Percentiles rank a stretch among this genome's conserved stretches.
Conservation (phyloP, 75 land plant genomes). For the Azolla pinnata region DNA sequence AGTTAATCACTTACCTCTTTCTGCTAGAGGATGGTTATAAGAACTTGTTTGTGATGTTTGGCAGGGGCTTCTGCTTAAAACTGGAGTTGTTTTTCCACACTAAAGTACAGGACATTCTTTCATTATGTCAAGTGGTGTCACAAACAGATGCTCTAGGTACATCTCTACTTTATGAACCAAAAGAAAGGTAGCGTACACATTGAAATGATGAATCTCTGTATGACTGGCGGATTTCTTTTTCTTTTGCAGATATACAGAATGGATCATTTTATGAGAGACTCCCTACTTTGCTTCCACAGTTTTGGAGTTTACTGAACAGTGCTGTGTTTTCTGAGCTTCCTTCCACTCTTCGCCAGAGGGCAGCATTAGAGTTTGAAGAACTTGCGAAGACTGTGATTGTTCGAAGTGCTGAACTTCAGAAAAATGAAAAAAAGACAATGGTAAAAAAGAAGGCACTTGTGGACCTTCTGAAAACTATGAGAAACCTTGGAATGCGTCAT, state of each 20-base stretch:
- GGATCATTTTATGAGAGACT: slow-evolving; percentile 1
- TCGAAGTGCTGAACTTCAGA: slow-evolving; percentile 41
- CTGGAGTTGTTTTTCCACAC: not conserved
- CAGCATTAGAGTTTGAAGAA: slow-evolving; percentile 28
- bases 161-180: not conserved
- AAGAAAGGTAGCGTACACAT: not conserved
- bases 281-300: slow-evolving; percentile 12
- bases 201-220: no score
- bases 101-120: not conserved
- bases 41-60: not conserved
- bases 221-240: not conserved
- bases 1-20: not conserved
- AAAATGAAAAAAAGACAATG: slow-evolving; percentile 31
- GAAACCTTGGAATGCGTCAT: slow-evolving; percentile 54
- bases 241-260: slow-evolving; percentile 2
- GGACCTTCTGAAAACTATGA: slow-evolving; percentile 48
- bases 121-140: not conserved
- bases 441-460: slow-evolving; percentile 58
- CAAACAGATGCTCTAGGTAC: not conserved
- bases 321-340: slow-evolving; percentile 11
- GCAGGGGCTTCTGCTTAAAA: not conserved
- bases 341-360: slow-evolving; percentile 17
- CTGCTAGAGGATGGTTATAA: no score
- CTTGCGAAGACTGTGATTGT: slow-evolving; percentile 25
- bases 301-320: slow-evolving; percentile 13